Evolutionary conservation across 108 stramenopile species (phyloP), one percentile per base, ranked within the genome.

Genomic region (Cyclotella kingstonii): DNA sequence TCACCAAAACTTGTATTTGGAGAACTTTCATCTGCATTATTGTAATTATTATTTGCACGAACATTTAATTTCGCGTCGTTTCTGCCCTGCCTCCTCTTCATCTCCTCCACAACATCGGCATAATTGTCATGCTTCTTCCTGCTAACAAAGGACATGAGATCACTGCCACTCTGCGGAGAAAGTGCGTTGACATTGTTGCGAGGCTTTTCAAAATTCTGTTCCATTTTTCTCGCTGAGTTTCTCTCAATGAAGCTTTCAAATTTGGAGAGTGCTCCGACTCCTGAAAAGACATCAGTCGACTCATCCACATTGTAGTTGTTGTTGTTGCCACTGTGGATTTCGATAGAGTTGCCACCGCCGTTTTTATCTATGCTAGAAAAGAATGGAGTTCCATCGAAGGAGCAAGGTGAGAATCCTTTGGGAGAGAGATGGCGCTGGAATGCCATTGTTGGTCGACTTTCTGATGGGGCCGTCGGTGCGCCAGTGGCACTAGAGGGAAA

Each of bases 91-190:
- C 58, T 63, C 56, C 15, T 52, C 46, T 72, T 72, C 70, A 72
- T 72, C 33, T 72, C 70, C 62, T 47, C 25, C 5, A 72, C 70
- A 7, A 72, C 70, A 52, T 72, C 52, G 9, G 70, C 70, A 54
- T 72, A 72, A 59, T 72, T 52, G 22, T 72, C 44, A 31, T 72
- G 70, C 34, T 72, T 72, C 49, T 56, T 63, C 7, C 62, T 23
- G 14, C 62, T 63, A n/a, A 64, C 63, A 40, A 55, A 58, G 50
- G 60, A 62, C 70, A 72, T 72, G 62, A 49, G 61, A 56, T 71
- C n/a, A n/a, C n/a, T 61, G 36, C 57, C 60, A 38, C 70, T 63
- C 12, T 41, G 53, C 30, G 54, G 61, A 23, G 70, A 71, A 22
- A 44, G n/a, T n/a, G n/a, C n/a, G n/a, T n/a, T 23, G 39, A 25